Base-by-base conservation (phyloP, 768 basidiomycete species). In the Kwoniella europaea region DNA sequence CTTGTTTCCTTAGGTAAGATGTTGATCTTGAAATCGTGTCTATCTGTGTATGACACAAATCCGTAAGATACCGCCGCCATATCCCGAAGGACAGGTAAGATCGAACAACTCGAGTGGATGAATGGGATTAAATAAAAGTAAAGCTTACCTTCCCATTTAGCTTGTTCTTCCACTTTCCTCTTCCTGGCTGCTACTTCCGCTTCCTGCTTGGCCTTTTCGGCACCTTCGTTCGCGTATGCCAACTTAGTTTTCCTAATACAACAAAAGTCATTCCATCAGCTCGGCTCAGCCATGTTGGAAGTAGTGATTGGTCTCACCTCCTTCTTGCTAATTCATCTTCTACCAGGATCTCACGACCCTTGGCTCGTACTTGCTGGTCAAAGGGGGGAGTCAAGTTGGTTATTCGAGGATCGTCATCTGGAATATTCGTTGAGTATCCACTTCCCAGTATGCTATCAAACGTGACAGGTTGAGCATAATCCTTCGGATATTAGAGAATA, bases 151-250 rank as follows among this genome's bases (percentile, higher is more conserved):
- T 83, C 82, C 82, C 82, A 83, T 64, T 74, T 76, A 16, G 64
- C 77, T 59, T 78, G 76, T 13, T 81, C 79, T 56, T 82, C 82
- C 24, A 75, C 72, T 52, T 82, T 82, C n/a, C 82, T 71, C 52
- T 83, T 83, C 53, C 79, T 60, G 42, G 72, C 74, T 2, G 68
- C 69, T 29, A 79, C 68, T 46, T 82, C 82, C 2, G 72, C 75
- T 59, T 83, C 82, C 18, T 71, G 66, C 50, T 77, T 77, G 20
- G 81, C 79, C 44, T 82, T 79, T 68, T 83, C 82, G 10, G 82
- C 82, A 35, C 82, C 82, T 66, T 83, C 81, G 53, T 83, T 83
- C 1, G 82, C 82, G 50, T 80, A 82, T 24, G 77, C 61, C 20
- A 83, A 67, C 54, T 82, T 79, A 35, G 75, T 74, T 60, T 79